Conservation (phyloP, 257 asterid genomes). For the Paraleonurus japonicus region DNA sequence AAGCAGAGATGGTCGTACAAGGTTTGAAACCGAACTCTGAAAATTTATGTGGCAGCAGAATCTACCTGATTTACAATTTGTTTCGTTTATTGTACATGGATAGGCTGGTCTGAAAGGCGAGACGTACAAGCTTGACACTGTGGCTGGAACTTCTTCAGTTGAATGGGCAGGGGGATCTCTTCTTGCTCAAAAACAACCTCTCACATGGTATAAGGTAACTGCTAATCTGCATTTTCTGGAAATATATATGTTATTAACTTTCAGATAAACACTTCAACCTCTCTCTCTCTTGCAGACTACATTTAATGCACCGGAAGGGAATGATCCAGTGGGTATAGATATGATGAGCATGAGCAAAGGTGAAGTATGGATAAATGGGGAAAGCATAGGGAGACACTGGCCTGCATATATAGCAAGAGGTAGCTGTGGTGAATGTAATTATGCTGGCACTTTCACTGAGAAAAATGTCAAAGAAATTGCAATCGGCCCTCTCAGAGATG, state of each 20-base stretch:
- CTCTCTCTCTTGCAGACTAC: slow-evolving; percentile 43
- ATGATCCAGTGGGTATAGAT: slow-evolving; percentile 76
- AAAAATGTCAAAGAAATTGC: slow-evolving; percentile 72
- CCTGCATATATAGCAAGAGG: slow-evolving; percentile 78
- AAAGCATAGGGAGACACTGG: slow-evolving; percentile 91
- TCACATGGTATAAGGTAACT: slow-evolving; percentile 95
- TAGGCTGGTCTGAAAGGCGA: slow-evolving; percentile 90
- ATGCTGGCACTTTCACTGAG: slow-evolving; percentile 72
- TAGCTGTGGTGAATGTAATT: slow-evolving; percentile 61
- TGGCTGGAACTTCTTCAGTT: slow-evolving; percentile 69
- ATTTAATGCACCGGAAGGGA: slow-evolving; percentile 73
- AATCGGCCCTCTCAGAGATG: slow-evolving; percentile 95
- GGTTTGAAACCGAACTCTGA: slow-evolving; percentile 33
- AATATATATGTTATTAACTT: background rate
- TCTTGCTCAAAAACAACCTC: slow-evolving; percentile 70
- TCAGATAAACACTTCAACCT: background rate
- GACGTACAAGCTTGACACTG: slow-evolving; percentile 45
- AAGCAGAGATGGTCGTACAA: slow-evolving; percentile 82
- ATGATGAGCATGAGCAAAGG: slow-evolving; percentile 96
- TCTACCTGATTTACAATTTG: background rate
- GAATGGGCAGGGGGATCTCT: slow-evolving; percentile 68
- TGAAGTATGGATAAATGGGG: slow-evolving; percentile 85
- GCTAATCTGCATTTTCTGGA: background rate
- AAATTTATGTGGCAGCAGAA: background rate
- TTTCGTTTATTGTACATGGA: slow-evolving; percentile 8